Percentiles rank a stretch among this genome's conserved stretches.
Conservation (phyloP, 805 yeast genomes). For the Barnettozyma botsteinii region DNA sequence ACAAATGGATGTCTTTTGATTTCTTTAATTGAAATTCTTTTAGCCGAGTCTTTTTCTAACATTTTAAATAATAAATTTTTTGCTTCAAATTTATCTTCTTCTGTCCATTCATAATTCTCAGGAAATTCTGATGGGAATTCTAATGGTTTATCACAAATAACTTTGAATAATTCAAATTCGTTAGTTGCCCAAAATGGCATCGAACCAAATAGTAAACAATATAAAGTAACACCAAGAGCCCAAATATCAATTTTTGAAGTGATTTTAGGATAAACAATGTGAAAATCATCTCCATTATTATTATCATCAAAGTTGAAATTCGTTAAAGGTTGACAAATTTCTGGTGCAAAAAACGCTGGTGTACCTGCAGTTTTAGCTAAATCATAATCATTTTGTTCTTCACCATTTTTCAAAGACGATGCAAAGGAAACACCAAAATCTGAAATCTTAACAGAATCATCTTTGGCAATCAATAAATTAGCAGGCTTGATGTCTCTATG, state of each 20-base stretch:
- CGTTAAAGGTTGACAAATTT: conserved; percentile 57
- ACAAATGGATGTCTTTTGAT: conserved; percentile 76
- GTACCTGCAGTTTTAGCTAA: conserved; percentile 96
- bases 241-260: conserved; percentile 90
- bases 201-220: conserved; percentile 79
- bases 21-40: conserved; percentile 62
- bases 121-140: conserved; percentile 57
- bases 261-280: conserved; percentile 40
- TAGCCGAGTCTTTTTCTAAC: conserved; percentile 62
- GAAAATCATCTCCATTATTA: conserved; percentile 9
- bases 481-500: conserved; percentile 98
- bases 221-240: conserved; percentile 93
- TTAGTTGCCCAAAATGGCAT: conserved; percentile 86
- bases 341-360: conserved; percentile 96
- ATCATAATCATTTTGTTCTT: conserved; percentile 66
- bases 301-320: conserved; percentile 16
- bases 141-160: conserved; percentile 59
- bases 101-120: conserved; percentile 24
- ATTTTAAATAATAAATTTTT: conserved; percentile 56
- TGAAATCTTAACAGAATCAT: conserved; percentile 80
- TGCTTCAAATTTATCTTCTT: conserved; percentile 37
- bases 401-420: conserved; percentile 32
- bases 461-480: conserved; percentile 64
- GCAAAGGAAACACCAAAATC: conserved; percentile 96
- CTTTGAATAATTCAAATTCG: conserved; percentile 80